Evolutionary conservation across 352 stramenopile species (phyloP), one percentile per base, ranked within the genome.

Genomic region (Halophytophthora batemanensis): DNA sequence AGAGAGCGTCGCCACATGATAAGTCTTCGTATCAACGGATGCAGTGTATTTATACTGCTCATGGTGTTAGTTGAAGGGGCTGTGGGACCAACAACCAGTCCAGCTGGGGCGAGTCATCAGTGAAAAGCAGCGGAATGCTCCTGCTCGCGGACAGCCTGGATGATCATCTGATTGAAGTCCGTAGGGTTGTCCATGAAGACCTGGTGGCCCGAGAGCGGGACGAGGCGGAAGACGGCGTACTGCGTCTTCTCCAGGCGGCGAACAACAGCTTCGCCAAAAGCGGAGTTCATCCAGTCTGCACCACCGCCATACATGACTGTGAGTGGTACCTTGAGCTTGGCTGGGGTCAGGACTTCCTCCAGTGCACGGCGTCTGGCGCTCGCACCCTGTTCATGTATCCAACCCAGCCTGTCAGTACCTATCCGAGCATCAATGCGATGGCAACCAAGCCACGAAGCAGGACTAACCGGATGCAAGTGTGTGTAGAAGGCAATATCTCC

Each of bases 101-200:
- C 52, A 61, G 61, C 33, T 53, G 29, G 46, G 52, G 44, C 25
- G 13, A 37, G 31, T 28, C 15, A 17, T 55, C 51, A 50, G 60
- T 64, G 43, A 62, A 72, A 45, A 2, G 51, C 48, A 5, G 65
- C 43, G 15, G 65, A 66, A 31, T 69, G 69, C 49, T 87, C 77
- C 44, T 88, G 61, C 17, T 86, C 74, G 53, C 76, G 75, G 47
- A 90, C 74, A 18, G 77, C 72, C 43, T 87, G 71, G 35, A 86
- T 70, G 25, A 93, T 29, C 50, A 87, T 77, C 47, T 71, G 64
- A 55, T 90, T 90, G 43, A 93, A 93, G 34, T 86, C 82, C 15
- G 37, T 41, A 2, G 82, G 76, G 59, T 93, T 90, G 74, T 93
- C 82, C 82, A 93, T 90, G 55, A 93, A 93, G 19, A 93, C 82